Base-by-base conservation (phyloP, 208 protist genomes). In the Giardia duodenalis region DNA sequence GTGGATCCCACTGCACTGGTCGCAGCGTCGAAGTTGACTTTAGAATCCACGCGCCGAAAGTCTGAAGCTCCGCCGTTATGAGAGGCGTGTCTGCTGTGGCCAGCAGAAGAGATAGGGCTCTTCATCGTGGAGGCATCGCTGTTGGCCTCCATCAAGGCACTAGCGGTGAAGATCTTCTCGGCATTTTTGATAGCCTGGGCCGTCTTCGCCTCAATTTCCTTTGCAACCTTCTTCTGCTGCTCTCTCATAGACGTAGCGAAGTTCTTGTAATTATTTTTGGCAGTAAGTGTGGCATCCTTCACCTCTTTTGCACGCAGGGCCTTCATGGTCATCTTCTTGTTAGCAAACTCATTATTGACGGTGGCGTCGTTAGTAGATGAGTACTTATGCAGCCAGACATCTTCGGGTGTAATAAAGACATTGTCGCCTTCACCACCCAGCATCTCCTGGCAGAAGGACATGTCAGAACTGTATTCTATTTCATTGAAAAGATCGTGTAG, bases 321-420 rank as follows among this genome's bases (percentile, higher is more conserved):
- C 57, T 76, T 76, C 57, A 76, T 76, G 19, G 57, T 76, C 57
- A 76, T 10, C 57, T 76, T 76, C 57, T 76, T 76, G 57, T 76
- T 30, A 30, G 57, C 57, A 10, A 76, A 39, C 57, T 76, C 57
- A 30, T 76, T 76, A 30, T 76, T 76, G 19, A 30, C 57, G 10
- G 19, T 30, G 30, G 30, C 30, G 57, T 76, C 57, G 30, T 30
- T 30, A 10, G 30, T 30, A 30, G 19, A 39, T 76, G 57, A 39
- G 57, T 76, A 76, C 19, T 30, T 10, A 30, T 39, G 30, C 19
- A 76, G 10, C 57, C 57, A 76, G 57, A 76, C 57, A 76, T 76
- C 57, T 76, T 30, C 57, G 57, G 57, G 57, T 30, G 57, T 76
- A 30, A 76, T 76, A 76, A 76, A 76, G 19, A 30, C 19, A 30